Conservation (phyloP, 352 stramenopile species). For the Phytophthora agathidicida region DNA sequence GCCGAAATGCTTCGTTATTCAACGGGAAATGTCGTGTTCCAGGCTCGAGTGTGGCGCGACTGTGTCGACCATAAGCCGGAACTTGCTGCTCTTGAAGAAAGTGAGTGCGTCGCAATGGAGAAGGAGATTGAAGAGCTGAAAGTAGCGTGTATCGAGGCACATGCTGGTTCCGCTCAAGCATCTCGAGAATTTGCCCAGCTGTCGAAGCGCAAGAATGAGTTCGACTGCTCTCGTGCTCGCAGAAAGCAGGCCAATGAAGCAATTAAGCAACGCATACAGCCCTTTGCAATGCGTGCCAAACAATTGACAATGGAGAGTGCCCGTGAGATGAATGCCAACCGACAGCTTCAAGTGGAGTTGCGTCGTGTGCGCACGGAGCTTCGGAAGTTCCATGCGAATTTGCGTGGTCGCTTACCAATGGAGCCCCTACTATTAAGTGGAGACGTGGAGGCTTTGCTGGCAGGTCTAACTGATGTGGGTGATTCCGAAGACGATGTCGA, state of each 20-base stretch:
- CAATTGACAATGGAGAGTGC: conserved; percentile 60
- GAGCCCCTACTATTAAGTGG: conserved; percentile 60
- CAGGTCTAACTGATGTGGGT: conserved; percentile 8
- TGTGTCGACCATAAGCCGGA: conserved; percentile 56
- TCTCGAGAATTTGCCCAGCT: conserved; percentile 43
- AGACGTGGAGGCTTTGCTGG: conserved; percentile 52
- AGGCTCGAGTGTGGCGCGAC: conserved; percentile 73
- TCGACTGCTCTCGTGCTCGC: conserved; percentile 27
- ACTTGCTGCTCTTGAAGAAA: conserved; percentile 52
- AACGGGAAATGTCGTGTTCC: conserved; percentile 59
- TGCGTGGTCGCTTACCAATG: conserved; percentile 50
- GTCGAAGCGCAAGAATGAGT: conserved; percentile 42
- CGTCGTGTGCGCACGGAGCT: conserved; percentile 41
- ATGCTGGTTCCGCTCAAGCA: conserved; percentile 45
- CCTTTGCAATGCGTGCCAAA: conserved; percentile 67
- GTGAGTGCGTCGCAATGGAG: conserved; percentile 46
- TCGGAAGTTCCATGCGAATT: conserved; percentile 42
- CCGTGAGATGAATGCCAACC: conserved; percentile 48
- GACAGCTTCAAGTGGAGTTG: conserved; percentile 65
- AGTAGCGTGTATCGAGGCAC: conserved; percentile 45
- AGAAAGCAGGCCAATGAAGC: conserved; percentile 27
- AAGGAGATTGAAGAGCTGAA: conserved; percentile 56
- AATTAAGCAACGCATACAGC: conserved; percentile 64
- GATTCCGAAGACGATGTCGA: conserved; percentile 12
- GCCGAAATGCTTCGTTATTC: conserved; percentile 30